Evolutionary conservation across 257 asterid genomes (phyloP), one percentile per base, ranked within the genome.

Genomic region (Thymus quinquecostatus): DNA sequence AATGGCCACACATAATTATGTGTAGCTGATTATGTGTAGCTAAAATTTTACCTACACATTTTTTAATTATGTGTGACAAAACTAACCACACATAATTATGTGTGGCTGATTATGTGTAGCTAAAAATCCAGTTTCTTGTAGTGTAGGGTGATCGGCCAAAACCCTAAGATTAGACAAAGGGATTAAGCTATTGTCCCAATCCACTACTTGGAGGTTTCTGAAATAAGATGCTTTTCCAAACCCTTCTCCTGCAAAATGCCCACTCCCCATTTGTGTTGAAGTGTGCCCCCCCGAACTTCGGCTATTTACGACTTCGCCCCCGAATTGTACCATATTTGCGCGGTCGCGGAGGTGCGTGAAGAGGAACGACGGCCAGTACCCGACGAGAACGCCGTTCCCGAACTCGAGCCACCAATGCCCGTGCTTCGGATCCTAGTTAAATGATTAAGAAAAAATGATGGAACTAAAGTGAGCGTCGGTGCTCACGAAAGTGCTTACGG

Each of bases 341-440:
- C 81, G 87, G 40, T 75, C 80, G 30, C 82, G 74, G 7, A 86
- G 80, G 72, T 84, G 92, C 6, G 87, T 82, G 44, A 86, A 86
- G 43, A 86, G 56, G 49, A 80, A 74, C 1, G 89, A 80, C 32
- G 92, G 92, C 92, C 92, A 86, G 33, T 86, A 86, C 2, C 92
- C 92, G 0, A 86, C 87, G 21, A 84, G 43, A 28, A 78, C 55
- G 36, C 89, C 87, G 56, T 85, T 80, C 6, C 92, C 90, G 65
- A 86, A 86, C 30, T 82, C 85, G 6, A 86, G 82, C 92, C 92
- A 86, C 92, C 92, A 86, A 77, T 86, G 82, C 10, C 89, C 89
- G 61, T 86, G 89, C 50, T 86, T 86, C 8, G 92, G 92, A 59
- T 86, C 92, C 89, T 86, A 43, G 21, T 21, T 21, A 21, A 21